Base-by-base conservation (phyloP, 768 basidiomycete genomes). In the Cyathus striatus region DNA sequence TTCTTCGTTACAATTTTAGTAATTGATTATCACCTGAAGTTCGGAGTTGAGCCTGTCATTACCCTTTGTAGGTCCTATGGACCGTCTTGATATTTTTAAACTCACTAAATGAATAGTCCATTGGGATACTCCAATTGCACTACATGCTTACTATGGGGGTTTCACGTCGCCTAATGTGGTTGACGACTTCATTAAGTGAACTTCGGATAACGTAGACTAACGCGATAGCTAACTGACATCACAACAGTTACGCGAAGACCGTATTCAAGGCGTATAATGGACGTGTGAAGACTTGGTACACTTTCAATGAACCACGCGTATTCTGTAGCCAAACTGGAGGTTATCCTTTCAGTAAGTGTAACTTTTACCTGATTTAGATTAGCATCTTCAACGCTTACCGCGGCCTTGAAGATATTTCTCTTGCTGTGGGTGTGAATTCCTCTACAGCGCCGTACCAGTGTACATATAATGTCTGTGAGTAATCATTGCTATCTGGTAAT, bases 291-390 rank as follows among this genome's bases (percentile, higher is more conserved):
- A 75, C 70, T 34, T 76, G 72, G 70, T 71, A 72, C 52, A 77
- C 75, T 1, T 76, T 77, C 61, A 75, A 76, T 44, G 75, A 76
- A 47, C 74, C 74, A 5, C 61, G 65, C 13, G 70, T 72, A 1
- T 72, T 60, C 45, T 74, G 71, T 47, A 46, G 57, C 34, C 59
- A 64, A 50, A 43, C 68, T 20, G 61, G 50, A 1, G 55, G 57
- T 9, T 72, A 65, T 54, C 70, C 71, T 1, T 72, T 72, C 54
- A 71, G 71, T 72, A 22, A 40, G 62, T n/a, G n/a, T 51, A 2
- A 23, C 10, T 36, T 18, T 38, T 21, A 35, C 5, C 22, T 17
- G n/a, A n/a, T 23, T 22, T 25, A 16, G 22, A 35, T n/a, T 22
- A 23, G 30, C 40, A 18, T 36, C 10, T 18, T 6, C 7, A 36